Evolutionary conservation across 345 rosid species (phyloP), one percentile per base, ranked within the genome.

Genomic region (Syzygium oleosum): DNA sequence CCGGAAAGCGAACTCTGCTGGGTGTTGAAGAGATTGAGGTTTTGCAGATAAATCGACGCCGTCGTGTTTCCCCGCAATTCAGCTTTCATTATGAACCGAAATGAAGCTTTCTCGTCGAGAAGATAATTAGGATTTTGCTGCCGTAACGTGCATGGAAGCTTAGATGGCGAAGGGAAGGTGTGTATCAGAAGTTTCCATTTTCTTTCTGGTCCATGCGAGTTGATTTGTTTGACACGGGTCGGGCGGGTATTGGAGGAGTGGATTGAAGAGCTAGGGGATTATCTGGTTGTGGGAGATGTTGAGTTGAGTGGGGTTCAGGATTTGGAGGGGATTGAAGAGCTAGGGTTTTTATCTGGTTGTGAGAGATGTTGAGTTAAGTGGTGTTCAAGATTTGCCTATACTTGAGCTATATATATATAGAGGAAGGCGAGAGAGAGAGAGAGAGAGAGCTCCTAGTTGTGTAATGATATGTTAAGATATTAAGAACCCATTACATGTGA

Each of bases 1-100:
- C 97, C 96, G 3, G 97, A 87, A 59, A 92, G 87, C 29, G 96
- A 88, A 61, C 38, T 79, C 19, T 88, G 93, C n/a, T 92, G 88
- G 58, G 43, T 23, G 87, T 88, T 90, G 88, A 92, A 90, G 68
- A 93, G 90, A 31, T 73, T 84, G 73, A 94, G 90, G 89, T 88
- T 93, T 87, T 91, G 93, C 73, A 91, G 89, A 84, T 92, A 89
- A 85, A 94, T 87, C 59, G 95, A 89, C 9, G 92, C 27, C 87
- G 94, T 87, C 21, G 93, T 43, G 88, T 90, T 95, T 84, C 90
- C 87, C 90, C 92, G 90, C 15, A 92, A 49, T 84, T 93, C 94
- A 12, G 94, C 89, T 88, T 91, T 92, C 96, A 95, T 92, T 88
- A 88, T 41, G 15, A 51, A 16, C 9, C 11, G 78, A 87, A 31